phyloP scores from a whole-genome alignment of 306 rosid genomes.

The Corylus americana region DNA sequence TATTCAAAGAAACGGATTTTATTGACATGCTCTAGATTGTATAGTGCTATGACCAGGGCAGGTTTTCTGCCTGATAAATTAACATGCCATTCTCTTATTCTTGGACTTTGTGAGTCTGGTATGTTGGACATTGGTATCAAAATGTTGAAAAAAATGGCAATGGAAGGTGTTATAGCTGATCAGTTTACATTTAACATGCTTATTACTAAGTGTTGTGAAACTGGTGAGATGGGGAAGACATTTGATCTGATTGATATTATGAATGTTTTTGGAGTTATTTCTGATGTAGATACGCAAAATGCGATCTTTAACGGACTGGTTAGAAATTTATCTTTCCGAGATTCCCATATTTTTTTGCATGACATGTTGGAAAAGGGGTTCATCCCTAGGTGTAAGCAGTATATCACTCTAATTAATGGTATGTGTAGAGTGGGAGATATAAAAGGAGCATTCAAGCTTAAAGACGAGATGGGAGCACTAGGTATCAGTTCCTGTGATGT shows the following conservation, averaged over 20 bases:
- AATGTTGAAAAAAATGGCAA: constrained; percentile 49
- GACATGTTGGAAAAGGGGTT: constrained; percentile 60
- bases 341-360: constrained; percentile 49
- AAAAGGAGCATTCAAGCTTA: constrained; percentile 57
- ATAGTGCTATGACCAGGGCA: constrained; percentile 37
- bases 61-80: constrained; percentile 54
- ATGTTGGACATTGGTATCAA: constrained; percentile 63
- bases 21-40: constrained; percentile 44
- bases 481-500: constrained; percentile 51
- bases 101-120: constrained; percentile 52
- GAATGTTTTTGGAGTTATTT: constrained; percentile 42
- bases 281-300: constrained; percentile 46
- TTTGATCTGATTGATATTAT: constrained; percentile 49
- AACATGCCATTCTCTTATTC: constrained; percentile 69
- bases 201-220: constrained; percentile 57
- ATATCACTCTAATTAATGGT: constrained; percentile 59
- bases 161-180: constrained; percentile 53
- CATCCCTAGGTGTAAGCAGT: constrained; percentile 56
- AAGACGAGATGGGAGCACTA: constrained; percentile 58
- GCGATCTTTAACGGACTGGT: constrained; percentile 56
- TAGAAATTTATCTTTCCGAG: constrained; percentile 43
- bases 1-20: constrained; percentile 52
- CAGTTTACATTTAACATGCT: constrained; percentile 58
- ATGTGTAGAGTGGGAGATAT: constrained; percentile 75
- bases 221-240: constrained; percentile 47